Evolutionary conservation across 352 stramenopile species (phyloP).

Genomic region (Pythium pyrilobum): DNA sequence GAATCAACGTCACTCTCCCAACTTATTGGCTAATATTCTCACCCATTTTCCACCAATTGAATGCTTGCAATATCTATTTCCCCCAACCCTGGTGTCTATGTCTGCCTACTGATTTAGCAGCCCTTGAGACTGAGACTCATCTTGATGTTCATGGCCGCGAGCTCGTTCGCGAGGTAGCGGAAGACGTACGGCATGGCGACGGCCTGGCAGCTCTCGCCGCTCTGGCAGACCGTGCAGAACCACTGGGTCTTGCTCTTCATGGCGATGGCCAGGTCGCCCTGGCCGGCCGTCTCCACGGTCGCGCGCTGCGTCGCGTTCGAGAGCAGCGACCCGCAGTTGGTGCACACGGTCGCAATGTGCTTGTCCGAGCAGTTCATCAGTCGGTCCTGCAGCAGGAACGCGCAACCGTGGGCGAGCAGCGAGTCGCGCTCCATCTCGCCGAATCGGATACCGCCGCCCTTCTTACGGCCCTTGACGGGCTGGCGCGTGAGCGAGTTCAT

Average conservation of each 20-base stretch:
- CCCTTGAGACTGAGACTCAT: constrained; percentile 91
- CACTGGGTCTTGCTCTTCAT: constrained; percentile 87
- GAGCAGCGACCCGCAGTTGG: constrained; percentile 85
- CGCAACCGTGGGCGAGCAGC: constrained; percentile 96
- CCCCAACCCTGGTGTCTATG: background rate
- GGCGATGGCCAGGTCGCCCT: constrained; percentile 74
- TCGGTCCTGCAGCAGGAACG: constrained; percentile 96
- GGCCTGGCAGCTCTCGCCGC: constrained; percentile 87
- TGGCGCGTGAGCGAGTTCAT: constrained; percentile 99
- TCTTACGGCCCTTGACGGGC: constrained; percentile 99
- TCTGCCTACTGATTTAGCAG: constrained; percentile 8
- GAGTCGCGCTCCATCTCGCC: constrained; percentile 99
- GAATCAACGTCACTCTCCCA: background rate
- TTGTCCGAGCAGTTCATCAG: constrained; percentile 99
- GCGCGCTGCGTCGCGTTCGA: constrained; percentile 84
- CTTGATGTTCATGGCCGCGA: constrained; percentile 99
- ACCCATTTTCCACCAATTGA: constrained; percentile 5
- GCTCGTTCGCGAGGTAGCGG: constrained; percentile 97
- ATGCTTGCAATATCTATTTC: constrained; percentile 13
- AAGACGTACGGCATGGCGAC: constrained; percentile 99
- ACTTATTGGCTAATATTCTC: constrained; percentile 10
- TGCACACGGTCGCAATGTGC: constrained; percentile 97
- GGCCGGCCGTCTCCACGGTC: constrained; percentile 74
- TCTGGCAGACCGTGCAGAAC: constrained; percentile 84
- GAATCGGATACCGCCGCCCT: constrained; percentile 98